Evolutionary conservation across 768 basidiomycete species (phyloP).

Genomic region (Amyloporia xantha): DNA sequence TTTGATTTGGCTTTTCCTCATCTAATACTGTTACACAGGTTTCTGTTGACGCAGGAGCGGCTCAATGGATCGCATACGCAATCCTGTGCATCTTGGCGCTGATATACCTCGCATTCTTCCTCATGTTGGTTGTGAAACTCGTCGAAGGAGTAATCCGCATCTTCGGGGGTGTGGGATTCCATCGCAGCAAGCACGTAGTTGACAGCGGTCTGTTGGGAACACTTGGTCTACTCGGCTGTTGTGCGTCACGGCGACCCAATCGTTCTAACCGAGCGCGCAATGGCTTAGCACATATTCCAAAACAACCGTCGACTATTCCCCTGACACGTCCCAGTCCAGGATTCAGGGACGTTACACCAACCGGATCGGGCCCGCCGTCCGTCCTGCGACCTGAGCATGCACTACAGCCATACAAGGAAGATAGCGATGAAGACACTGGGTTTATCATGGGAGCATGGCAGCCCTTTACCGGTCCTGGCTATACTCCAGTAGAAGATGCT

Average conservation of each 20-base stretch:
- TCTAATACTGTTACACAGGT: constrained; percentile 50
- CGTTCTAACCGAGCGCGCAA: constrained; percentile 11
- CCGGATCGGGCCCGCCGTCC: constrained; percentile 54
- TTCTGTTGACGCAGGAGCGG: constrained; percentile 70
- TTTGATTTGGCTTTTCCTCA: constrained; percentile 1
- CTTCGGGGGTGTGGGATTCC: constrained; percentile 72
- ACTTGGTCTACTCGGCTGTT: constrained; percentile 62
- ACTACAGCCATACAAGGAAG: constrained; percentile 66
- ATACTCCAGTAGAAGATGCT: constrained; percentile 38
- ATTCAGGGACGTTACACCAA: too few species aligned
- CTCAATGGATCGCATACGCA: constrained; percentile 92
- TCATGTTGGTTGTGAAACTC: constrained; percentile 82
- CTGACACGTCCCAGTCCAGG: constrained; percentile 19
- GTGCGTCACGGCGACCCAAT: constrained; percentile 40
- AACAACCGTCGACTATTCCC: constrained; percentile 17
- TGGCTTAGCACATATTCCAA: constrained; percentile 12
- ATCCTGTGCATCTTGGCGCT: constrained; percentile 78
- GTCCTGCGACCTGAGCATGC: constrained; percentile 79
- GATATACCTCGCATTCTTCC: constrained; percentile 73
- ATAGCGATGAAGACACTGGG: constrained; percentile 73
- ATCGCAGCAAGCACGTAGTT: constrained; percentile 69
- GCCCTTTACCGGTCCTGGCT: constrained; percentile 53
- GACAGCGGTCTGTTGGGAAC: constrained; percentile 88
- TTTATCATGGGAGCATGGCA: constrained; percentile 97
- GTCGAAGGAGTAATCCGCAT: constrained; percentile 79